Conservation (phyloP, 2,329 filamentous ascomycete species). For the Aspergillus clavatus region DNA sequence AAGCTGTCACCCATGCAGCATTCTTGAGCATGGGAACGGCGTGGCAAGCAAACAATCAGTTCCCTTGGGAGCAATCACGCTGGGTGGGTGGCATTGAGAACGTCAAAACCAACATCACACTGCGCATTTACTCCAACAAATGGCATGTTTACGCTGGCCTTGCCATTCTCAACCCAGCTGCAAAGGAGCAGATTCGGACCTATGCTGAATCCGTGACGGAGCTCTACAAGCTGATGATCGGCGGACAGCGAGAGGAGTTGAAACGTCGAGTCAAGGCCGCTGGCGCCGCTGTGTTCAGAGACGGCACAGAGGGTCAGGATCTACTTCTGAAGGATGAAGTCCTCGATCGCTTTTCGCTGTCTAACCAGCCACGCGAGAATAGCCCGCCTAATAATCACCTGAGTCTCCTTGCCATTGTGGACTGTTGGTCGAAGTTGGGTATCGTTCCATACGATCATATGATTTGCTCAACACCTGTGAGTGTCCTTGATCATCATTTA, state of each 20-base stretch:
- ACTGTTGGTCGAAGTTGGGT: constrained; percentile 91
- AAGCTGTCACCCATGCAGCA: constrained; percentile 94
- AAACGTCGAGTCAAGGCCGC: constrained; percentile 71
- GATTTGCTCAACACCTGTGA: constrained; percentile 90
- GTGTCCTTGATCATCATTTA: constrained; percentile 26
- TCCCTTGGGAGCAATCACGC: constrained; percentile 93
- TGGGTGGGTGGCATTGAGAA: constrained; percentile 98
- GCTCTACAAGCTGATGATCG: constrained; percentile 94
- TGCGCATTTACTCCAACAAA: constrained; percentile 97
- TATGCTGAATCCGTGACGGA: constrained; percentile 91
- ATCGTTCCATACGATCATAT: constrained; percentile 99
- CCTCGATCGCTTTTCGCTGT: constrained; percentile 82
- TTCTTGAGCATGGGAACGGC: constrained; percentile 97
- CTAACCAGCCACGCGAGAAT: constrained; percentile 60
- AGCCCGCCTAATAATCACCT: constrained; percentile 85
- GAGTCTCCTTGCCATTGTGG: constrained; percentile 89
- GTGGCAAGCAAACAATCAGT: constrained; percentile 92
- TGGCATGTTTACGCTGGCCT: constrained; percentile 99
- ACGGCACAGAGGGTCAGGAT: constrained; percentile 50
- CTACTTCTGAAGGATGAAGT: constrained; percentile 74
- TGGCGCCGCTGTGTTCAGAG: constrained; percentile 64
- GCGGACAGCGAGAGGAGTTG: constrained; percentile 71
- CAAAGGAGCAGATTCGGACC: constrained; percentile 86
- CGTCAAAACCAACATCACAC: constrained; percentile 96
- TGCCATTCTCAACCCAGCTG: constrained; percentile 91